Percentiles rank a stretch among this genome's conserved stretches.
phyloP scores from a whole-genome alignment of 768 basidiomycete genomes.

The Amanita jacksonii region DNA sequence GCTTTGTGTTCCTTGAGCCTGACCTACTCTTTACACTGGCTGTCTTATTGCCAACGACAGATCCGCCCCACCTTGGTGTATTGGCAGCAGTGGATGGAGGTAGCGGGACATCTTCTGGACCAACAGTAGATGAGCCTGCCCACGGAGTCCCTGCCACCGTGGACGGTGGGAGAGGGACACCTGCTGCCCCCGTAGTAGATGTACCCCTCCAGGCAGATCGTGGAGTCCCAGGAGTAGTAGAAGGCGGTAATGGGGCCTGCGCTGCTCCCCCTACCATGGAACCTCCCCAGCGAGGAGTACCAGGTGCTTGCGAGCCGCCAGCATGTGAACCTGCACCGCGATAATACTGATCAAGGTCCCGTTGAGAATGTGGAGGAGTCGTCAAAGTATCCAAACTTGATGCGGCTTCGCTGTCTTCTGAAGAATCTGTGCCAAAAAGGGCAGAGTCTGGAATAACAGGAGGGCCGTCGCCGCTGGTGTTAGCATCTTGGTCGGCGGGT shows the following conservation, averaged over 20 bases:
- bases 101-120: not conserved
- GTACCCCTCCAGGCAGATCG: constrained; percentile 1
- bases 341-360: not conserved
- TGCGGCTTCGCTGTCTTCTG: constrained; percentile 6
- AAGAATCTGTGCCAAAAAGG: constrained; percentile 6
- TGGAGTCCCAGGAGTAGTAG: constrained; percentile 5
- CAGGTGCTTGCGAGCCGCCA: constrained; percentile 1
- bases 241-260: constrained; percentile 7
- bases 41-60: not conserved
- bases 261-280: constrained; percentile 3
- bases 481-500: not conserved
- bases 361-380: constrained; percentile 18
- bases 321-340: not conserved
- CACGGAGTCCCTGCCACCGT: not conserved
- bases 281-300: constrained; percentile 5
- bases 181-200: not conserved
- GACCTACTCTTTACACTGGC: constrained; percentile 5
- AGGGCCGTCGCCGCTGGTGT: constrained; percentile 4
- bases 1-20: constrained; percentile 3
- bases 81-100: constrained; percentile 1
- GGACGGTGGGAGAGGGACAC: constrained; percentile 4
- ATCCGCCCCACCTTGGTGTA: constrained; percentile 8
- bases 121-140: not conserved
- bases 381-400: constrained; percentile 20
- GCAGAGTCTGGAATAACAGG: constrained; percentile 8